Evolutionary conservation across 805 yeast genomes (phyloP), one percentile per base, ranked within the genome.

Genomic region (Maudiozyma barnettii): DNA sequence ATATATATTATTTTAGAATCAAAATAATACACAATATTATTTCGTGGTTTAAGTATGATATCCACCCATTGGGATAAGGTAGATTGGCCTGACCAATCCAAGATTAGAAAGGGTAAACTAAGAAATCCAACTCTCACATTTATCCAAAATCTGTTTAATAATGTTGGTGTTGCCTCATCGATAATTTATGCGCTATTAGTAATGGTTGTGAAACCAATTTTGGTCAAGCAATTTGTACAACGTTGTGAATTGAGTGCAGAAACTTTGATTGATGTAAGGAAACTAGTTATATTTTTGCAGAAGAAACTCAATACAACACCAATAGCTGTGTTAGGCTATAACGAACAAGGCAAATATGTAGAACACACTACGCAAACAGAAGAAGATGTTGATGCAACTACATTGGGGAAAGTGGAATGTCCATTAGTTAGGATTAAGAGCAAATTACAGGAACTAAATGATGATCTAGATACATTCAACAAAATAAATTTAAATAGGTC

Each of bases 301-400:
- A 50, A 59, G 18, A 58, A 57, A 16, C 51, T 64, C 36, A 56
- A 55, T 19, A 49, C 44, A 23, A 65, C 74, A 0, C 74, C 78
- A 4, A 55, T 68, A 3, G 67, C 74, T n/a, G 67, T 67, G 10
- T 57, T 74, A 13, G 73, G 69, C 20, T 69, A 69, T 51, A 70
- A 70, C 36, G 72, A 68, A 23, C 55, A 55, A 20, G 51, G 63
- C 21, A 64, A 67, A 44, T 62, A 67, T 9, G 46, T 59, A 13
- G 65, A 61, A 16, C 51, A 60, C 22, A 54, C 54, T 16, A 58
- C 59, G 4, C 67, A 63, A 48, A 62, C 66, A 4, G 2, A 45
- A 33, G 36, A 33, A 13, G n/a, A n/a, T n/a, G 9, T 33, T 16
- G 36, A 14, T 14, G 18, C 13, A 8, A 33, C 16, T 33, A 18